Evolutionary conservation across 176 grass and related monocot genomes (phyloP), one percentile per base, ranked within the genome.

Genomic region (Themeda triandra): DNA sequence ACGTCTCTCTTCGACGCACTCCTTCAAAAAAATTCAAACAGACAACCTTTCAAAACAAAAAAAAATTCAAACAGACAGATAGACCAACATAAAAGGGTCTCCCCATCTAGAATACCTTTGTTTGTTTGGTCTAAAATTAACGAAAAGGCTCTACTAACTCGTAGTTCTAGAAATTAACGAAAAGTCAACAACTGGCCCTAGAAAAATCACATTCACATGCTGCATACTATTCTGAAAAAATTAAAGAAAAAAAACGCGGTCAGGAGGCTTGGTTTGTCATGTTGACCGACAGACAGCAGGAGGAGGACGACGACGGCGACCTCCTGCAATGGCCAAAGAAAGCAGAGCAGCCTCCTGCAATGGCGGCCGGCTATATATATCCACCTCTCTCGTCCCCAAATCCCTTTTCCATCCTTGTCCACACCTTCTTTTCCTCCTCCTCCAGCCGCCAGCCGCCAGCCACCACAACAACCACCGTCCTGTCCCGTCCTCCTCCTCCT

Each of bases 351-450:
- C 13, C 56, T 36, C 78, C 42, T 11, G 0, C 59, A 80, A 80
- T 80, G 77, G 77, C 77, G 63, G 44, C 0, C 21, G 4, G 59
- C 79, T 78, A 88, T 84, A 88, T 80, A 88, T 74, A 59, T 59
- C 45, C 1, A 7, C 2, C 8, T 6, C 11, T 40, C n/a, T 79
- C 71, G 6, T n/a, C 70, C 69, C 63, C 82, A 41, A 45, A 72
- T 59, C 73, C 33, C 53, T 78, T 82, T 82, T 82, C 42, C 41
- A 78, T 72, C 78, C 65, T 64, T 6, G 28, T 30, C 78, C 71
- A 2, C 76, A 69, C 46, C 66, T 7, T 27, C 54, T 4, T 37
- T 2, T 23, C 19, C 19, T 23, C 12, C n/a, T 29, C 12, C 25
- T 64, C 13, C 58, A 23, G 18, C 14, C 48, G 6, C 14, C 48